Evolutionary conservation across 805 yeast genomes (phyloP).

Genomic region (Barnettozyma vustinii): DNA sequence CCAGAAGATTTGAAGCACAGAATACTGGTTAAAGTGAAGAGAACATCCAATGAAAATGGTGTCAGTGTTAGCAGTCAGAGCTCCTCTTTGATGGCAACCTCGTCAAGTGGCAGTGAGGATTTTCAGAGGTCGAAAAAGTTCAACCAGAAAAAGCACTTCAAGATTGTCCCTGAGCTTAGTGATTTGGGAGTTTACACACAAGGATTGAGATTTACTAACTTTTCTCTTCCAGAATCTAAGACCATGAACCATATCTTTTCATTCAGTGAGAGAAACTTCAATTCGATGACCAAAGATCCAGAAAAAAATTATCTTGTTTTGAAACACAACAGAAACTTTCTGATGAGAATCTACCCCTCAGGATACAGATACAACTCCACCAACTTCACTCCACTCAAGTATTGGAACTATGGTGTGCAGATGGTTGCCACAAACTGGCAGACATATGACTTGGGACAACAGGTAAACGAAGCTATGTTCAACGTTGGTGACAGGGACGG

Average conservation of each 20-base stretch:
- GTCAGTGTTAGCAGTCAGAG: slow-evolving; percentile 14
- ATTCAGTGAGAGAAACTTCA: slow-evolving; percentile 67
- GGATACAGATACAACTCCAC: slow-evolving; percentile 69
- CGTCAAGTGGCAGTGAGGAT: slow-evolving; percentile 16
- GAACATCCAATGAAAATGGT: slow-evolving; percentile 23
- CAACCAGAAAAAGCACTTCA: slow-evolving; percentile 13
- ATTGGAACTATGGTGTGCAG: slow-evolving; percentile 85
- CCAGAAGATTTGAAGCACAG: slow-evolving; percentile 69
- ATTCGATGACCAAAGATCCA: slow-evolving; percentile 57
- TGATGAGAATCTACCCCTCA: slow-evolving; percentile 88
- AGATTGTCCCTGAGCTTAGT: slow-evolving; percentile 41
- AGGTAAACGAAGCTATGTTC: slow-evolving; percentile 80
- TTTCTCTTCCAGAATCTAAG: slow-evolving; percentile 82
- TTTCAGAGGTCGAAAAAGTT: slow-evolving; percentile 4
- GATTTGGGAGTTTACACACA: slow-evolving; percentile 55
- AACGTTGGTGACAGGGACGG: slow-evolving; percentile 57
- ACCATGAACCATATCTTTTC: slow-evolving; percentile 80
- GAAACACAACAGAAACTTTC: slow-evolving; percentile 69
- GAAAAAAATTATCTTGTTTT: slow-evolving; percentile 49
- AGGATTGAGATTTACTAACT: slow-evolving; percentile 75
- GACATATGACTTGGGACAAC: slow-evolving; percentile 84
- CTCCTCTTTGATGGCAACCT: slow-evolving; percentile 25
- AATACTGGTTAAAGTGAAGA: slow-evolving; percentile 75
- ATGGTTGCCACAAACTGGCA: slow-evolving; percentile 99
- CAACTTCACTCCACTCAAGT: slow-evolving; percentile 72